Base-by-base conservation (phyloP, 73 alveolate genomes). In the Paramecium sonneborni region DNA sequence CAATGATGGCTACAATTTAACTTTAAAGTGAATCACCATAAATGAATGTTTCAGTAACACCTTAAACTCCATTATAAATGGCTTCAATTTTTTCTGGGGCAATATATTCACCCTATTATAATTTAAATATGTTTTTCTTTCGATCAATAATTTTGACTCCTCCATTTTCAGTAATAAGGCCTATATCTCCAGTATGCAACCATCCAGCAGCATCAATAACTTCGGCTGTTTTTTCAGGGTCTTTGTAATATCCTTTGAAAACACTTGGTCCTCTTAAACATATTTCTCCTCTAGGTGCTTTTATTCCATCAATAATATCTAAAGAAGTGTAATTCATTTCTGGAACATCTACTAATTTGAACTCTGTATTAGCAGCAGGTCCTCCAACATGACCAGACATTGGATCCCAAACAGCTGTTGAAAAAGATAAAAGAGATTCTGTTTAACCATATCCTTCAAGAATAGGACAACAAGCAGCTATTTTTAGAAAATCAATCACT, bases 81-180 rank as follows among this genome's bases (percentile, higher is more conserved):
- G 95, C 95, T 93, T 98, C 99, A 14, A 98, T 72, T 85, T 97
- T 98, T 85, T 97, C 99, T 6, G 99, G 99, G 3, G 99, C 98
- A 39, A 98, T 97, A 79, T 97, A 98, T 62, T 98, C 99, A 30
- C 99, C 99, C 91, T 98, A 98, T n/a, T 95, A 79, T 8, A 98
- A 92, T 93, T 98, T 98, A 93, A 97, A 98, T 69, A 98, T 96
- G 93, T 96, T 97, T 95, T 98, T 98, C 93, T 97, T 98, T 88
- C 99, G 97, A 93, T 98, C 99, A 35, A 98, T 95, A 44, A 98
- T 95, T 92, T 97, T 93, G 30, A 95, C 24, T 24, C 98, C 97
- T 7, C 99, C 99, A 39, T 93, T 92, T 38, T 98, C 97, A 57
- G 93, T 30, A 28, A 96, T 87, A 6, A 85, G 86, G 62, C 99